Evolutionary conservation across 768 basidiomycete species (phyloP).

Genomic region (Phaffia tasmanica): DNA sequence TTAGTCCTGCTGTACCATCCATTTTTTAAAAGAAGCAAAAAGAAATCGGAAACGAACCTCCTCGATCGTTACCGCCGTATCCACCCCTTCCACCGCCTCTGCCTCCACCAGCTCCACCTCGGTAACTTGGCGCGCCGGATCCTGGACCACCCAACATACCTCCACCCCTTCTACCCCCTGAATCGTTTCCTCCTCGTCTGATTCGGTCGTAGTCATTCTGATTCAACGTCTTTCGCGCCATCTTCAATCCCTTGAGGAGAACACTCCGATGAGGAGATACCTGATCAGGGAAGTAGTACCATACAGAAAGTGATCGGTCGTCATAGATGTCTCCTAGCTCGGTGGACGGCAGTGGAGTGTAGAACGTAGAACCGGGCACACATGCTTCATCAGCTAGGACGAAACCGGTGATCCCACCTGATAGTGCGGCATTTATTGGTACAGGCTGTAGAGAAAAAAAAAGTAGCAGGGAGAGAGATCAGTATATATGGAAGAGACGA

Average conservation of each 20-base stretch:
- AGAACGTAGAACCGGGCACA: constrained; percentile 83
- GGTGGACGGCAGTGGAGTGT: constrained; percentile 52
- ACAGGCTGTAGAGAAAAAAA: constrained; percentile 49
- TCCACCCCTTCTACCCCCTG: constrained; percentile 28
- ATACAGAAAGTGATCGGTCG: constrained; percentile 74
- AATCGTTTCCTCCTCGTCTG: constrained; percentile 40
- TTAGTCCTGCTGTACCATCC: background rate
- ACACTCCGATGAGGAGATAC: constrained; percentile 71
- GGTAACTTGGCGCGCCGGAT: background rate
- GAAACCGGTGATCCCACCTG: constrained; percentile 67
- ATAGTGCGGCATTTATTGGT: constrained; percentile 54
- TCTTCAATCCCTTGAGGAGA: constrained; percentile 61
- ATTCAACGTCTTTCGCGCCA: constrained; percentile 51
- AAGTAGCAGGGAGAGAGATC: constrained; percentile 10
- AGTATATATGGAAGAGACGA: background rate
- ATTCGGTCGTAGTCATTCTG: constrained; percentile 60
- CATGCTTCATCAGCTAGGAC: constrained; percentile 75
- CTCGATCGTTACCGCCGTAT: background rate
- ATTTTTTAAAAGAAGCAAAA: no score
- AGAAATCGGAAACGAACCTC: no score
- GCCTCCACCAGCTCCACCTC: constrained; percentile 13
- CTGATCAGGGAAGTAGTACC: constrained; percentile 84
- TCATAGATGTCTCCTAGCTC: constrained; percentile 67
- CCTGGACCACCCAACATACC: constrained; percentile 25
- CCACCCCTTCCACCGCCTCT: constrained; percentile 7